phyloP scores from a whole-genome alignment of 2,329 filamentous ascomycete genomes.

The Microdochium paspali region DNA sequence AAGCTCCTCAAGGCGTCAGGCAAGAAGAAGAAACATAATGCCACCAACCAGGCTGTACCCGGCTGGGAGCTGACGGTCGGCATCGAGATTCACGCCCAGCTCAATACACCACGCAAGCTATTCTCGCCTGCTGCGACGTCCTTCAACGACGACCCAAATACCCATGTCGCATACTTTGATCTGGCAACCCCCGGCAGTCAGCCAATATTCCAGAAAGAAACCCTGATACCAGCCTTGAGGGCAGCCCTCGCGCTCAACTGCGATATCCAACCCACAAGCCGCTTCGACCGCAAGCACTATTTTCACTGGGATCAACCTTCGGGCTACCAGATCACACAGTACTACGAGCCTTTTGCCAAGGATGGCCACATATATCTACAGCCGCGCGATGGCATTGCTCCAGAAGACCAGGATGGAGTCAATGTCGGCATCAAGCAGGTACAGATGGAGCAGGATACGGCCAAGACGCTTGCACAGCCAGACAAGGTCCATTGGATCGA shows the following conservation, averaged over 20 bases:
- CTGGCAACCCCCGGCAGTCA: slow-evolving; percentile 82
- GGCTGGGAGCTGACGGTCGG: slow-evolving; percentile 93
- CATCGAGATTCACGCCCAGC: slow-evolving; percentile 93
- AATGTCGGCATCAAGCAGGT: slow-evolving; percentile 82
- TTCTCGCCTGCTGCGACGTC: slow-evolving; percentile 68
- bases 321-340: slow-evolving; percentile 97
- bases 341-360: slow-evolving; percentile 65
- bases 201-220: slow-evolving; percentile 74
- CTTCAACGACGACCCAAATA: slow-evolving; percentile 64
- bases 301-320: slow-evolving; percentile 98
- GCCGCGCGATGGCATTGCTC: slow-evolving; percentile 68
- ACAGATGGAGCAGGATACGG: slow-evolving; percentile 96
- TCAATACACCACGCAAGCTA: slow-evolving; percentile 82
- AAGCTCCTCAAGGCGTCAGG: slow-evolving; percentile 35
- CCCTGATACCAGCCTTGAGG: slow-evolving; percentile 79
- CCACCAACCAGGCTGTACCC: slow-evolving; percentile 39
- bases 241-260: slow-evolving; percentile 81
- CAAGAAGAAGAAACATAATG: slow-evolving; percentile 35
- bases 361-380: slow-evolving; percentile 65
- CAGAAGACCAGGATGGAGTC: slow-evolving; percentile 61
- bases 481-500: slow-evolving; percentile 72
- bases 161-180: slow-evolving; percentile 84
- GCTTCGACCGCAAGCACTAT: slow-evolving; percentile 95
- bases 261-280: slow-evolving; percentile 64
- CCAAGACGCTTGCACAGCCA: slow-evolving; percentile 78